Conservation (phyloP, 768 basidiomycete genomes). For the Boletus rufocinnamomeus region DNA sequence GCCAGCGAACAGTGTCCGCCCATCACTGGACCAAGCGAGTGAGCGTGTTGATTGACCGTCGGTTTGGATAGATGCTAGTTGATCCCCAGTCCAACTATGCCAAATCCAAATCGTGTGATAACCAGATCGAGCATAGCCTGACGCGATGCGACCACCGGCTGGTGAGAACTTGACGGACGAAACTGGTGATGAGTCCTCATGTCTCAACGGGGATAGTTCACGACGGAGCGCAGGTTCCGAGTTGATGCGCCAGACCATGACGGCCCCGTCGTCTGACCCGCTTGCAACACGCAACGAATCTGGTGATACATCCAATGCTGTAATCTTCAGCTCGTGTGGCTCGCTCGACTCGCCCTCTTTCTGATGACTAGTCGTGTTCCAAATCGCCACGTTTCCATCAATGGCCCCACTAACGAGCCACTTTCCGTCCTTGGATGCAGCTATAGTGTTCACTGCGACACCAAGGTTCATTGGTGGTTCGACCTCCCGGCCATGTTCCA, state of each 20-base stretch:
- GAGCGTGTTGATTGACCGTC: slow-evolving; percentile 5
- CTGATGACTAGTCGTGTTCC: background rate
- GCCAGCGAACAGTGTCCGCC: background rate
- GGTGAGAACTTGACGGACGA: slow-evolving; percentile 25
- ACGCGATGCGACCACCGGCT: slow-evolving; percentile 12
- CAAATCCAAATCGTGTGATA: slow-evolving; percentile 10
- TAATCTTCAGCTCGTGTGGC: background rate
- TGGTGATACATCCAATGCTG: slow-evolving; percentile 12
- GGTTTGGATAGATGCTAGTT: slow-evolving; percentile 1
- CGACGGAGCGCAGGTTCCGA: background rate
- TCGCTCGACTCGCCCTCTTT: background rate
- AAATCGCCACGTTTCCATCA: slow-evolving; percentile 11
- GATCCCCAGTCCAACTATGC: slow-evolving; percentile 13
- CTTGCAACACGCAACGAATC: slow-evolving; percentile 10
- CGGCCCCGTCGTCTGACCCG: slow-evolving; percentile 6
- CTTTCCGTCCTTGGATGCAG: slow-evolving; percentile 12
- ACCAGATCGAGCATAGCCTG: background rate
- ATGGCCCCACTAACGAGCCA: slow-evolving; percentile 10
- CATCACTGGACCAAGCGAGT: slow-evolving; percentile 21
- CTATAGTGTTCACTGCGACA: background rate
- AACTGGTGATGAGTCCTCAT: slow-evolving; percentile 2
- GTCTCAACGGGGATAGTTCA: background rate
- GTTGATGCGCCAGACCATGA: slow-evolving; percentile 7
- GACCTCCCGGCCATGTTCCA: background rate
- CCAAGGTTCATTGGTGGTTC: background rate